phyloP scores from a whole-genome alignment of 1,284 basidiomycete genomes.

The Pseudomicrostroma phylloplanum region DNA sequence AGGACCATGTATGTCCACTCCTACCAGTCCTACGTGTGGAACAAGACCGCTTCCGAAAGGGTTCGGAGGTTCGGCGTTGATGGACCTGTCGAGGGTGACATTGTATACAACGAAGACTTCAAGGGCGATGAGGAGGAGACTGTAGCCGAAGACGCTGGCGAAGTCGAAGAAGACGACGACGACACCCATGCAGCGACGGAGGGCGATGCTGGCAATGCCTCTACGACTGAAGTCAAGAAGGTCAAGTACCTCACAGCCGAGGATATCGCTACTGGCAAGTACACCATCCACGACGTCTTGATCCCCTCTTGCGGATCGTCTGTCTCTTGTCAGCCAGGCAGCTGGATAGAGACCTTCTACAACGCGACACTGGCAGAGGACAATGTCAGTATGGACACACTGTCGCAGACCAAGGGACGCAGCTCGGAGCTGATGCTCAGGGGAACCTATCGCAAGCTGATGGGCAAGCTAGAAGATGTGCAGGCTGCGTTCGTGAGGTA shows the following conservation, averaged over 20 bases:
- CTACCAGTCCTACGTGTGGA: constrained; percentile 99
- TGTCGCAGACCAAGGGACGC: constrained; percentile 57
- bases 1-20: constrained; percentile 97
- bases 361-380: constrained; percentile 71
- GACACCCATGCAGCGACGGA: constrained; percentile 16
- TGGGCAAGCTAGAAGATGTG: constrained; percentile 74
- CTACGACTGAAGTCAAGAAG: not conserved
- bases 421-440: constrained; percentile 79
- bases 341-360: constrained; percentile 73
- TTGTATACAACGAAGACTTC: constrained; percentile 22
- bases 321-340: constrained; percentile 73
- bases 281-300: constrained; percentile 85
- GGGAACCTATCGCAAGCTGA: constrained; percentile 85
- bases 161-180: constrained; percentile 13
- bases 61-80: constrained; percentile 71
- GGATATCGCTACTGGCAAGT: constrained; percentile 61
- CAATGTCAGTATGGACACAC: constrained; percentile 78
- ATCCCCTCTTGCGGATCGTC: constrained; percentile 92
- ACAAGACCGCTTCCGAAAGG: constrained; percentile 85
- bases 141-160: constrained; percentile 54
- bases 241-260: constrained; percentile 71
- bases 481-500: constrained; percentile 75
- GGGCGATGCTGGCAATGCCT: not conserved
- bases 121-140: constrained; percentile 50
- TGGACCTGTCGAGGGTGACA: constrained; percentile 72